Conservation (phyloP, 139 green algal species). For the Gonium pectorale region DNA sequence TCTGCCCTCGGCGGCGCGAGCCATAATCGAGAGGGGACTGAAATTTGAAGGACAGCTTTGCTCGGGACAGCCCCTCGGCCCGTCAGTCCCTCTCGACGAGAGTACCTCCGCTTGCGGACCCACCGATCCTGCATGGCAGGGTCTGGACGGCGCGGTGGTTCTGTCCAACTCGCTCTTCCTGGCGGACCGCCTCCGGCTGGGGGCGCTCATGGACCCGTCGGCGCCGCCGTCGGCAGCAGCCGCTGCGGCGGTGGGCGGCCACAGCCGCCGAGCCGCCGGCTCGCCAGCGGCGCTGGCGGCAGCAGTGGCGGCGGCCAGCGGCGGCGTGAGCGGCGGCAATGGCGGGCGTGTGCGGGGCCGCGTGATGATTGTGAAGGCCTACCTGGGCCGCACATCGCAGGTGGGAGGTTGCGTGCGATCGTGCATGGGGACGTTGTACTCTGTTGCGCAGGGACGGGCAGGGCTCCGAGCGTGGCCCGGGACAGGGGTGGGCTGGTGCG, state of each 20-base stretch:
- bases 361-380: conserved; percentile 70
- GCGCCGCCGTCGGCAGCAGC: background rate
- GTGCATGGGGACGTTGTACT: background rate
- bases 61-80: too few species aligned
- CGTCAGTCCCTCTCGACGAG: too few species aligned
- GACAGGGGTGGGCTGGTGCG: too few species aligned
- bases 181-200: conserved; percentile 54
- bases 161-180: conserved; percentile 65
- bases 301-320: background rate
- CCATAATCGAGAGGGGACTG: too few species aligned
- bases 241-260: too few species aligned
- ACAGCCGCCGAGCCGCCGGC: too few species aligned
- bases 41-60: too few species aligned
- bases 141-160: conserved; percentile 65
- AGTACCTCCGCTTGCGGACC: too few species aligned
- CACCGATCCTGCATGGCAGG: conserved; percentile 35
- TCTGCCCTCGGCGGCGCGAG: too few species aligned
- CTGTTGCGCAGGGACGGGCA: too few species aligned
- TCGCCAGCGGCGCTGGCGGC: background rate
- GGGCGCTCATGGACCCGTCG: conserved; percentile 33
- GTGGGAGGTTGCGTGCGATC: background rate
- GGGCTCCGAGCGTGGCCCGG: too few species aligned
- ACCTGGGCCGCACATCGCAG: conserved; percentile 57
- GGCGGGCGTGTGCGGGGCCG: conserved; percentile 5
- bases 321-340: background rate